Conservation (phyloP, 257 asterid genomes). For the Gynochthodes officinalis region DNA sequence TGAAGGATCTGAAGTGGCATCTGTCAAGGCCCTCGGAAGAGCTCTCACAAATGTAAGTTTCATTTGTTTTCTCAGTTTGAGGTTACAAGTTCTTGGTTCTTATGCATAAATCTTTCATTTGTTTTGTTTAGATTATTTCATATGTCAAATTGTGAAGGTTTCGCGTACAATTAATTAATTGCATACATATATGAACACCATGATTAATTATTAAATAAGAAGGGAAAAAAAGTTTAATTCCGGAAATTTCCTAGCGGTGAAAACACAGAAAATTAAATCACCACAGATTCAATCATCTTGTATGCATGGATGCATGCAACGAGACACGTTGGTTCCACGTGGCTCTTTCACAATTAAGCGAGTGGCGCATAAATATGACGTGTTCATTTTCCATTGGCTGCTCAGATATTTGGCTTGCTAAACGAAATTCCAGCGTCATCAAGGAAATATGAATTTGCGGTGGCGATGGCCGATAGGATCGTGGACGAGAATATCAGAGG, state of each 20-base stretch:
- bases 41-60: conserved; percentile 32
- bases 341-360: not conserved
- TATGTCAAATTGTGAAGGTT: too few relatives aligned
- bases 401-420: conserved; percentile 22
- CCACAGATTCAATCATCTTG: too few relatives aligned
- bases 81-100: too few relatives aligned
- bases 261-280: too few relatives aligned
- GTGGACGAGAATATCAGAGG: conserved; percentile 25
- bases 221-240: too few relatives aligned
- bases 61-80: not conserved
- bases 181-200: too few relatives aligned
- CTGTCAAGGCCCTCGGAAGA: conserved; percentile 30
- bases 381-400: not conserved
- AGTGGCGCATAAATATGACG: not conserved
- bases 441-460: conserved; percentile 36
- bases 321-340: conserved; percentile 6
- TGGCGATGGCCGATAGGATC: conserved; percentile 34
- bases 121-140: too few relatives aligned
- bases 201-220: too few relatives aligned
- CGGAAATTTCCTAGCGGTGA: too few relatives aligned
- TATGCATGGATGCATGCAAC: not conserved
- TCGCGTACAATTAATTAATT: too few relatives aligned
- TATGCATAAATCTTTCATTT: too few relatives aligned
- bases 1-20: conserved; percentile 17
- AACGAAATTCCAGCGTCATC: conserved; percentile 36